These are phyloP conservation scores for Cyberlindnera saturnus DNA, from an alignment of 805 yeast species.

Conservation along the genomic window DNA sequence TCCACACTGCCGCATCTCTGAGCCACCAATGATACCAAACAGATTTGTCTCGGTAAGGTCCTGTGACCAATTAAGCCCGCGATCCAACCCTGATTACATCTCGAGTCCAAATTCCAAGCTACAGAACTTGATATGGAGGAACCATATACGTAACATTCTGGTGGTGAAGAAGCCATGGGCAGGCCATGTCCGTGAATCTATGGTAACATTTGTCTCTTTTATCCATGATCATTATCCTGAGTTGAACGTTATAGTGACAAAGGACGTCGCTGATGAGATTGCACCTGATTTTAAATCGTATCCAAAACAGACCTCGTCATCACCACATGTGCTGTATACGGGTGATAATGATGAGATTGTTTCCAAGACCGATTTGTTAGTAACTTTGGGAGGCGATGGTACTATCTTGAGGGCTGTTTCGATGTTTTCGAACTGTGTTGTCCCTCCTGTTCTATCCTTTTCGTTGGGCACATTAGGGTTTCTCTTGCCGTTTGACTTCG, in stretches of 20 bases:
- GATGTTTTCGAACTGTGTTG: slow-evolving; percentile 58
- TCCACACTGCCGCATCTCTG: slow-evolving; percentile 17
- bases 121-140: slow-evolving; percentile 63
- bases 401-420: slow-evolving; percentile 83
- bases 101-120: slow-evolving; percentile 54
- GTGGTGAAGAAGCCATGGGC: slow-evolving; percentile 86
- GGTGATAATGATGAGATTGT: slow-evolving; percentile 55
- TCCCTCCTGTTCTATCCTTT: slow-evolving; percentile 86
- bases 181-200: slow-evolving; percentile 53
- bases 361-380: slow-evolving; percentile 67
- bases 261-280: slow-evolving; percentile 70
- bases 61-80: slow-evolving; percentile 23
- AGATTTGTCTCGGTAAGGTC: slow-evolving; percentile 28
- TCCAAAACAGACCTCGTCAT: slow-evolving; percentile 19
- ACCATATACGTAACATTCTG: slow-evolving; percentile 66
- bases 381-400: slow-evolving; percentile 96
- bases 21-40: slow-evolving; percentile 22
- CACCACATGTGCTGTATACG: slow-evolving; percentile 44
- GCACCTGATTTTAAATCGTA: slow-evolving; percentile 23
- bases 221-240: slow-evolving; percentile 58
- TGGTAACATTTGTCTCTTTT: slow-evolving; percentile 57
- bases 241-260: slow-evolving; percentile 71
- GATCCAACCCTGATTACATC: slow-evolving; percentile 44
- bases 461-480: slow-evolving; percentile 91
- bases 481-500: slow-evolving; percentile 78